These are phyloP conservation scores for Meredithiella fracta DNA, from an alignment of 2,329 filamentous ascomycete genomes.

Conservation along the genomic window DNA sequence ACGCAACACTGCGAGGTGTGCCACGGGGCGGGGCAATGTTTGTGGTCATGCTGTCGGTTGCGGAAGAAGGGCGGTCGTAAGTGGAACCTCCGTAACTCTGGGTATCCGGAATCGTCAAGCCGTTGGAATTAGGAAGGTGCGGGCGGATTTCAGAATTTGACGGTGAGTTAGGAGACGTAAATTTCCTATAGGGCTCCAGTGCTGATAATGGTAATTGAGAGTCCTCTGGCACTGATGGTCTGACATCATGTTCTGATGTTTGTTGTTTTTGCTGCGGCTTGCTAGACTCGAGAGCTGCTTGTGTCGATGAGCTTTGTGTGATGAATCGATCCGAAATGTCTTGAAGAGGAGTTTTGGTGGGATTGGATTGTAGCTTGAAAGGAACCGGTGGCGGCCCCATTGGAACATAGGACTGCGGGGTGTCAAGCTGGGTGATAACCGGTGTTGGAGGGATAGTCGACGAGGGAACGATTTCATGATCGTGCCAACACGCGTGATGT, in stretches of 20 bases:
- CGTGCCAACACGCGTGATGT: conserved; percentile 46
- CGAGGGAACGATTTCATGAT: conserved; percentile 23
- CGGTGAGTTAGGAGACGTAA: not conserved
- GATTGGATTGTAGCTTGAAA: conserved; percentile 19
- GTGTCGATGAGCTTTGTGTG: conserved; percentile 7
- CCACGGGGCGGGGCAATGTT: conserved; percentile 23
- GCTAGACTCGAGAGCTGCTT: not conserved
- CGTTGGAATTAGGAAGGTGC: not conserved
- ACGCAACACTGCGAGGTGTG: not conserved
- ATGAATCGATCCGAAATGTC: conserved; percentile 30
- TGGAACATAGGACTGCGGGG: conserved; percentile 15
- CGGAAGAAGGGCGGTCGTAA: conserved; percentile 18
- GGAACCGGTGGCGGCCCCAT: conserved; percentile 27
- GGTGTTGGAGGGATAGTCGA: conserved; percentile 1
- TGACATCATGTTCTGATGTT: not conserved
- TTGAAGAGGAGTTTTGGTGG: conserved; percentile 21
- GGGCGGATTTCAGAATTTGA: not conserved
- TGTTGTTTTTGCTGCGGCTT: not conserved
- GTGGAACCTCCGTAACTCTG: conserved; percentile 32
- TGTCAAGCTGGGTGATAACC: conserved; percentile 14
- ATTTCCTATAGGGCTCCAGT: not conserved
- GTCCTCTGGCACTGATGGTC: not conserved
- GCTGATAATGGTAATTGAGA: not conserved
- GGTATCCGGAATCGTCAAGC: conserved; percentile 36
- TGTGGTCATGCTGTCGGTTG: conserved; percentile 12